Base-by-base conservation (phyloP, 345 rosid genomes). In the Gossypium herbaceum region DNA sequence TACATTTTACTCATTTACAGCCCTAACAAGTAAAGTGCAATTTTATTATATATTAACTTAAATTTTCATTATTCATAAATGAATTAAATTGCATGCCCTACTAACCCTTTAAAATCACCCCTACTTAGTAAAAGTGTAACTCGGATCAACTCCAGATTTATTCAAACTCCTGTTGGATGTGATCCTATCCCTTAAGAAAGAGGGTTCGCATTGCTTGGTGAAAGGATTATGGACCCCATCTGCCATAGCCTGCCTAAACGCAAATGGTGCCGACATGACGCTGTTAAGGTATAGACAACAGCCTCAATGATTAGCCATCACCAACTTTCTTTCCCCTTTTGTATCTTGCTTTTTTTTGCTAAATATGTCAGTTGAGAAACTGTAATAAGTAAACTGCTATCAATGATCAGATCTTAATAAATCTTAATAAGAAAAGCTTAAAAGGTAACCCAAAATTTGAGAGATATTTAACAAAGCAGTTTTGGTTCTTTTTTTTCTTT, bases 151-250 rank as follows among this genome's bases (percentile, higher is more conserved):
- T 34, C 41, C 41, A 1, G 39, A 34, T 34, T 34, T 34, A 34
- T 34, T 34, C 39, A 34, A 34, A 34, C 6, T 34, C 39, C 39
- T 5, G 41, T 5, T 34, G 41, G 7, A 5, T 34, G 41, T 34
- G 41, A 34, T 34, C 7, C 41, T 34, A 34, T 34, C 41, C 41
- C 41, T 34, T 34, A 5, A 5, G 41, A 34, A 7, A 34, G 41
- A 34, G 41, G 7, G 41, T 34, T 34, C 7, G 7, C 7, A 34
- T 34, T 34, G 41, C 41, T 34, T 34, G 41, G 41, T 34, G 41
- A 5, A 34, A 34, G 7, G 41, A 7, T 5, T 34, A 34, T 34
- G 76, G 76, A 29, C 72, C 75, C 77, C 78, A 73, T 43, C 13
- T 7, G 19, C 4, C 68, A 41, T 15, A 51, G 66, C 71, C 66